Base-by-base conservation (phyloP, 2,329 filamentous ascomycete species). In the Colletotrichum cordylinicola region DNA sequence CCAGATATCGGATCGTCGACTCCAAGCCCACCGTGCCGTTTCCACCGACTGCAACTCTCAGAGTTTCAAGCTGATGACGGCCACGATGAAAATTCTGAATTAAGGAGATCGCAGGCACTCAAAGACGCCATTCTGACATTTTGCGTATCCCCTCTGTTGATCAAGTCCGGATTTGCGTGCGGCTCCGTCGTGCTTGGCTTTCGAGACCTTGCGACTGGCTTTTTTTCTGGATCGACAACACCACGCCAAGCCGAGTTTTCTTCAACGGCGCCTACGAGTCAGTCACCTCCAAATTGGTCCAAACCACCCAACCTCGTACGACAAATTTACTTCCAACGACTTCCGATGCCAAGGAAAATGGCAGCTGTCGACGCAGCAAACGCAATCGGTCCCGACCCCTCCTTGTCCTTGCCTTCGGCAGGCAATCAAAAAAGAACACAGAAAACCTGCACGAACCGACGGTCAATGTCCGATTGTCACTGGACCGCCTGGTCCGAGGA, bases 301-400 rank as follows among this genome's bases (percentile, higher is more conserved):
- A 43, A 61, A 62, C 55, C 68, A 52, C 58, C 66, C 72, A 72
- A 56, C 31, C 68, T 75, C 68, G 68, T 75, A 75, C 72, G 68
- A 75, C 55, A 56, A 71, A 16, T 48, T 12, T 27, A 24, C 66
- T 65, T 64, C 62, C 72, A 72, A 75, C 10, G 62, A 67, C 68
- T 72, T 72, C 67, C 68, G 68, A 75, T 75, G 72, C 72, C 68
- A 72, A 75, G 72, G 55, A 21, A 65, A 43, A 16, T 72, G 39
- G 52, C 69, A 75, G 52, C 61, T 67, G 67, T 55, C 43, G 29
- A 68, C 60, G 24, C 58, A 61, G 13, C 52, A 67, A 67, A 67
- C 61, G 72, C 62, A 75, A 72, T 67, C 61, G 52, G 60, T 24
- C 29, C 61, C 67, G 37, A 70, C 67, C 56, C 52, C 67, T 70